Base-by-base conservation (phyloP, 148 eudicot species). In the Simmondsia chinensis region DNA sequence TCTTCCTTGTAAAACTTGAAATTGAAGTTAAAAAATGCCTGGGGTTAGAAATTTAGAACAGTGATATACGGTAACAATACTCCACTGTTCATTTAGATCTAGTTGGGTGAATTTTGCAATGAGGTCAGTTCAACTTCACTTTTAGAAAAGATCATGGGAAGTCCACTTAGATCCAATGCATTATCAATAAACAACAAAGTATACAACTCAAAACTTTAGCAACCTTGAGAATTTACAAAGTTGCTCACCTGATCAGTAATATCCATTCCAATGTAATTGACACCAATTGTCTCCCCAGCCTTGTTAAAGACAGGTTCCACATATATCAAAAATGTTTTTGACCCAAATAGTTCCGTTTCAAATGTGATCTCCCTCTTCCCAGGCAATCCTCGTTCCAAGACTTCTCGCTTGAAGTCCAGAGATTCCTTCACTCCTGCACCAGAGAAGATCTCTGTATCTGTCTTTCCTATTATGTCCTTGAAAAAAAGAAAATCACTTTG, bases 191-290 rank as follows among this genome's bases (percentile, higher is more conserved):
- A n/a, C n/a, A n/a, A n/a, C n/a, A n/a, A n/a, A n/a, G n/a, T n/a
- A n/a, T n/a, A n/a, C n/a, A n/a, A n/a, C n/a, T n/a, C n/a, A n/a
- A n/a, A n/a, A n/a, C n/a, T n/a, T n/a, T n/a, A n/a, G n/a, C n/a
- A n/a, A n/a, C n/a, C n/a, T n/a, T n/a, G n/a, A n/a, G n/a, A n/a
- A n/a, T n/a, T 50, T 36, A 18, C 18, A 27, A 22, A 46, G 36
- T 35, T 44, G 40, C 56, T 77, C 39, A 83, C 96, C 87, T 88
- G 97, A 62, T 88, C 97, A 3, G 97, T 83, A 19, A 88, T 68
- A 35, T 88, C 94, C 97, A 88, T 88, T 21, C 94, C 97, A 60
- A 80, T 88, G 57, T 83, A 88, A 63, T 83, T 88, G 41, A 88
- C 86, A 41, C 97, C 97, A 48, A 88, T 80, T 17, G 82, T 78